Percentiles rank a stretch among this genome's conserved stretches.
Evolutionary conservation across 345 rosid species (phyloP).

Genomic region (Eucalyptus urophylla): DNA sequence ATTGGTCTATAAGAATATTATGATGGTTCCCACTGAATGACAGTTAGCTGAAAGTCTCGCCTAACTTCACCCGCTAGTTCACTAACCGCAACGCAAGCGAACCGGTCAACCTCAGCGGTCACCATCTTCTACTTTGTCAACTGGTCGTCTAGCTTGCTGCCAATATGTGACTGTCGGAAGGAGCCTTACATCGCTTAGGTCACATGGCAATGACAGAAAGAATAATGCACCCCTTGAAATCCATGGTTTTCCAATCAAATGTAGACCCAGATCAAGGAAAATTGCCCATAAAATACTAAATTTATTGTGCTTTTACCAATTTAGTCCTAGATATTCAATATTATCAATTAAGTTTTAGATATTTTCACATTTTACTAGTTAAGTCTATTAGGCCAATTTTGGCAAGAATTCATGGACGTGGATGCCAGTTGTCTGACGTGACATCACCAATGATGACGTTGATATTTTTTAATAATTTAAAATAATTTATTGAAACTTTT

Average conservation of each 20-base stretch:
- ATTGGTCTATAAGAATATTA: too few relatives aligned
- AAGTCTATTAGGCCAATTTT: rapidly evolving
- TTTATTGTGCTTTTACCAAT: rapidly evolving
- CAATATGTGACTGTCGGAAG: rapidly evolving
- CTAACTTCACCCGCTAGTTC: neutral
- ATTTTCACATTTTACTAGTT: rapidly evolving
- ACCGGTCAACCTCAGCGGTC: neutral
- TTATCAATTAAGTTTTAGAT: rapidly evolving
- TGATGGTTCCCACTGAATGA: too few relatives aligned
- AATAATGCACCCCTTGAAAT: neutral
- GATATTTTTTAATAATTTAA: too few relatives aligned
- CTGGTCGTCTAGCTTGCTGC: neutral
- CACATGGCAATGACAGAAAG: neutral
- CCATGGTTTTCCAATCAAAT: neutral
- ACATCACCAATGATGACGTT: rapidly evolving
- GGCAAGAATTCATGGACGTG: rapidly evolving
- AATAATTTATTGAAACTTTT: too few relatives aligned
- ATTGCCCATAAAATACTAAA: too few relatives aligned
- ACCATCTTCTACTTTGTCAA: neutral
- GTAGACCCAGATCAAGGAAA: neutral
- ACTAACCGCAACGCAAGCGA: neutral
- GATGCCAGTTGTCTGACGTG: rapidly evolving
- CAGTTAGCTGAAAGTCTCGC: neutral
- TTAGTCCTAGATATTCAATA: rapidly evolving
- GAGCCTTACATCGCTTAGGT: neutral